These are phyloP conservation scores for Ascocoryne sarcoides DNA, from an alignment of 2,329 filamentous ascomycete genomes.

Conservation along the genomic window DNA sequence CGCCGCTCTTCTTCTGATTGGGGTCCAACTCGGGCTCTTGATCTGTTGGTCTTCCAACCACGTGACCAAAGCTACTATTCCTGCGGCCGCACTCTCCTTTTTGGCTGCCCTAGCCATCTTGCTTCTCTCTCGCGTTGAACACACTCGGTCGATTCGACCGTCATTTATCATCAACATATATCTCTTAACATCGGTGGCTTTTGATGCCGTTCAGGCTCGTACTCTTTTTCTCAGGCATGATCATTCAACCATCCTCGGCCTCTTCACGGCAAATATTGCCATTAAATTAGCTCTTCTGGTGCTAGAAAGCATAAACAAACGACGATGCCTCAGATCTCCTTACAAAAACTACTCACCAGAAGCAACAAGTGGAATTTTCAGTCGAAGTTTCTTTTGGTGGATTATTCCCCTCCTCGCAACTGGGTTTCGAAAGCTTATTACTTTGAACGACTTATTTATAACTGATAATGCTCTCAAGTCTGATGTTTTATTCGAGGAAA, in stretches of 20 bases:
- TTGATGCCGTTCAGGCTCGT: slow-evolving; percentile 15
- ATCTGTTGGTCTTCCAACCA: slow-evolving; percentile 10
- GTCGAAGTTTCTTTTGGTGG: slow-evolving; percentile 31
- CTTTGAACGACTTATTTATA: slow-evolving; percentile 24
- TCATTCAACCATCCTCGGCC: slow-evolving; percentile 6
- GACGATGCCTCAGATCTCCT: slow-evolving; percentile 7
- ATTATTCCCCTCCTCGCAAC: slow-evolving; percentile 28
- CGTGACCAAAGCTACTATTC: slow-evolving; percentile 19
- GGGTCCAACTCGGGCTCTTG: slow-evolving; percentile 11
- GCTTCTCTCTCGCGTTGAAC: slow-evolving; percentile 10
- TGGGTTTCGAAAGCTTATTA: slow-evolving; percentile 27
- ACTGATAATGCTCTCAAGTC: slow-evolving; percentile 13
- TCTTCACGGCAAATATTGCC: slow-evolving; percentile 13
- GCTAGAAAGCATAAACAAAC: slow-evolving; percentile 19
- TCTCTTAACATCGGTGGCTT: slow-evolving; percentile 8
- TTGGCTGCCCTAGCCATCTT: slow-evolving; percentile 7
- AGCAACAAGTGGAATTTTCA: slow-evolving; percentile 28
- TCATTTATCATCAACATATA: slow-evolving; percentile 13
- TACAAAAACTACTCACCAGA: slow-evolving; percentile 21
- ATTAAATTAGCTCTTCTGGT: slow-evolving; percentile 17
- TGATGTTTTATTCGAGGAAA: slow-evolving; percentile 3
- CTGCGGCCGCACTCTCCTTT: slow-evolving; percentile 7
- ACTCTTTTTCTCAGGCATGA: slow-evolving; percentile 21
- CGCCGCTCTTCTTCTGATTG: slow-evolving; percentile 3
- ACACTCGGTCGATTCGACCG: slow-evolving; percentile 10